Conservation (phyloP, 257 asterid species). For the Agastache rugosa region DNA sequence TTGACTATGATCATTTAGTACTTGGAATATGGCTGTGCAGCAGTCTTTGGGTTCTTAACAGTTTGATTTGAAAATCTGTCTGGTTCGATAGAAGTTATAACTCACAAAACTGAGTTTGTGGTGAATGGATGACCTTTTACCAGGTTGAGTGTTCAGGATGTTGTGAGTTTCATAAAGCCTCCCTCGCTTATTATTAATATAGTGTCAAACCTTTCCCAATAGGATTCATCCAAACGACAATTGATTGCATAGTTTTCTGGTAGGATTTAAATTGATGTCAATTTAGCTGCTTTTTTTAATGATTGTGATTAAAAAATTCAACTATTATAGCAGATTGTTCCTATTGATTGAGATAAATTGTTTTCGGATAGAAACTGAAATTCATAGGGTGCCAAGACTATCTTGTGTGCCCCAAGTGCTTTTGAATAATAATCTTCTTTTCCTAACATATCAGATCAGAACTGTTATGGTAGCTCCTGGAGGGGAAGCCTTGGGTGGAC, state of each 20-base stretch:
- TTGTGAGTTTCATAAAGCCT: conserved; percentile 27
- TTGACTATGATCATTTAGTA: neutral
- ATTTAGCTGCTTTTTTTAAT: conserved; percentile 15
- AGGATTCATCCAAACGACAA: conserved; percentile 1
- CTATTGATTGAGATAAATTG: conserved; percentile 1
- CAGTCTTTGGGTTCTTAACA: conserved; percentile 22
- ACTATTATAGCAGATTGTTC: conserved; percentile 16
- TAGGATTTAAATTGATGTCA: conserved; percentile 13
- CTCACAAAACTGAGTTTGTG: conserved; percentile 18
- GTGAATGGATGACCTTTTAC: conserved; percentile 18
- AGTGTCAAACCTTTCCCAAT: neutral
- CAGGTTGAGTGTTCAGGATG: neutral
- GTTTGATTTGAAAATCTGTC: conserved; percentile 4
- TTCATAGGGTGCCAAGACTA: neutral
- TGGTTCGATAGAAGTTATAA: conserved; percentile 19
- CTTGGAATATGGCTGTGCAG: neutral
- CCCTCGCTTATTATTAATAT: neutral
- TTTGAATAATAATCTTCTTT: conserved; percentile 30
- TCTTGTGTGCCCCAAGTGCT: conserved; percentile 9
- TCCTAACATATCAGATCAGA: conserved; percentile 67
- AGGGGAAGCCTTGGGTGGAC: conserved; percentile 95
- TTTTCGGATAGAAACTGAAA: conserved; percentile 19
- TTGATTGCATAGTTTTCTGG: conserved; percentile 25
- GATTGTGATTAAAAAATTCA: neutral
- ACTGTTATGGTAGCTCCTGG: conserved; percentile 99